Base-by-base conservation (phyloP, 140 eudicot genomes). In the Artemisia princeps region DNA sequence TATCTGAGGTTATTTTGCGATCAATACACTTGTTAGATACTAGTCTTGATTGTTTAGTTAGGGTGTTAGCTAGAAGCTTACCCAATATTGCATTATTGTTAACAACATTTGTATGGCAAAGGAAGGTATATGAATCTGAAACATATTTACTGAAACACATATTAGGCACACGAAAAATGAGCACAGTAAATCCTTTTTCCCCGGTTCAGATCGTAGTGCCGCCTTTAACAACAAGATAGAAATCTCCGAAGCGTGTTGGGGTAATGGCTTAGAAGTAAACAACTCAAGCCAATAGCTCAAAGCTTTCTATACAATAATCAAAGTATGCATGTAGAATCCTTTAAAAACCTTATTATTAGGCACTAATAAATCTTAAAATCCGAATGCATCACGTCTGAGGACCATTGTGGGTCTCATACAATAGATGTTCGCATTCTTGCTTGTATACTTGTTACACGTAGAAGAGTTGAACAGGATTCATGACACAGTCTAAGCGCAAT, bases 61-160 rank as follows among this genome's bases (percentile, higher is more conserved):
- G 26, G 60, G 60, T 54, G 60, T 54, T 8, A 6, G 23, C 28
- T 54, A 15, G 30, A 55, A 55, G 23, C 30, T 16, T 55, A 42
- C 60, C 48, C 17, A 24, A 16, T 33, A 52, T 58, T 14, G 44
- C 42, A 49, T 63, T 3, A n/a, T 52, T 52, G 13, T 28, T 23
- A 62, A 53, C 44, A 58, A 37, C 44, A 37, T 37, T 23, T 53
- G 30, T 68, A 40, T 11, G 60, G 61, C 33, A 24, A 60, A 70
- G 33, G 55, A 46, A 44, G 13, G 12, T 46, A 70, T 8, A n/a
- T 59, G 67, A 46, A 57, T 54, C 33, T 19, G n/a, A 14, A 59
- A 24, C 75, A 50, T 40, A 62, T 71, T 71, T 71, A 52, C 17
- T 54, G 16, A 72, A 62, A n/a, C 40, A 22, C 40, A 37, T 9